Evolutionary conservation across 352 stramenopile genomes (phyloP), one percentile per base, ranked within the genome.

Genomic region (Achlya hypogyna): DNA sequence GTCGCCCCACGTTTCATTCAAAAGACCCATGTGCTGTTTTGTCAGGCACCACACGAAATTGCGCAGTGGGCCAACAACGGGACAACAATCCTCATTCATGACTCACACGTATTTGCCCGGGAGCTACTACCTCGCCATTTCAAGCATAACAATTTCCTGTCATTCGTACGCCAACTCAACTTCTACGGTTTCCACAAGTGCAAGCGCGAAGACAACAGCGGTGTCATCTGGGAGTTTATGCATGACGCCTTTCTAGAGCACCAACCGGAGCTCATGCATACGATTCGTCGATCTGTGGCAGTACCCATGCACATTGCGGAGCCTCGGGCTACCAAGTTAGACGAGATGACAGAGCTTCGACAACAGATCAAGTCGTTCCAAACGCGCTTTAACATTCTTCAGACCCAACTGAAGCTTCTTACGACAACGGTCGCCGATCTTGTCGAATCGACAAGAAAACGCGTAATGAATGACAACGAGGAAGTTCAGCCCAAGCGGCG

Each of bases 191-290:
- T 76, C 52, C 63, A 68, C 23, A 76, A 76, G 45, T 51, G 31
- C 4, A 68, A 74, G 23, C 47, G 71, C 32, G 63, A 71, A 2
- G 70, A 64, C 35, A 53, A 22, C 42, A 64, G 18, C 29, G 56
- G 56, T 53, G 82, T 90, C 53, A 84, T 93, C 63, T 96, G 87
- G 87, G 86, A 96, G 75, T 96, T 96, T 62, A 89, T 91, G 70
- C 88, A 96, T 69, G 84, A 93, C 25, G 89, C 93, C 69, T 96
- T 96, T 63, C 60, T 93, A 49, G 79, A 84, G 43, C 87, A 85
- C 12, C 82, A 84, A 27, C 78, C 89, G 51, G 78, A 93, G 56
- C 79, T 95, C 32, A 89, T 96, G 74, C 73, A 75, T 2, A 81
- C 91, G 69, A 96, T 96, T 65, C 82, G 81, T 22, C 80, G 83